Evolutionary conservation across 208 protist genomes (phyloP).

Genomic region (Herpetomonas tarakana): DNA sequence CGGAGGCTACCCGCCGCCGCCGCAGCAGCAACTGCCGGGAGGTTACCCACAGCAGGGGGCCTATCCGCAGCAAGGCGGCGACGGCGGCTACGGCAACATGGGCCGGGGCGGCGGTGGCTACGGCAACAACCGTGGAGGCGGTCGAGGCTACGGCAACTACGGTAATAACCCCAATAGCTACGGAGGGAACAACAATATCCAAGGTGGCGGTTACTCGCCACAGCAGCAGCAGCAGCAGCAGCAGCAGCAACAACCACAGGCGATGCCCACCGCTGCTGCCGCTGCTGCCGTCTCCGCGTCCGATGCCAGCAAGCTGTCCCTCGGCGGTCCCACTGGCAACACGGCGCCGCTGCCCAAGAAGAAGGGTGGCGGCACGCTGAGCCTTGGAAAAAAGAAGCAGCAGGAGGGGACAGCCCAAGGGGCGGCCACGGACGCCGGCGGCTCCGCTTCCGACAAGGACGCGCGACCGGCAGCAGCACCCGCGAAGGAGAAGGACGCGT

Average conservation of each 20-base stretch:
- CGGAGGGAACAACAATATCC: conserved; percentile 8
- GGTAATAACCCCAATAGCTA: not conserved
- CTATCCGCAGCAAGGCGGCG: not conserved
- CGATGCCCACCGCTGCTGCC: conserved; percentile 5
- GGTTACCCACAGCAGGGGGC: conserved; percentile 5
- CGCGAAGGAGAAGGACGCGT: conserved; percentile 14
- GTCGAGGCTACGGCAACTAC: conserved; percentile 10
- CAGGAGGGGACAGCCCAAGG: conserved; percentile 25
- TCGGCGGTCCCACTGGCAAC: conserved; percentile 35
- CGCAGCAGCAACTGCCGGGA: conserved; percentile 8
- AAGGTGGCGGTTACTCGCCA: conserved; percentile 4
- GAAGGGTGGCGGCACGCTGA: conserved; percentile 66
- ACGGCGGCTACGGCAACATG: conserved; percentile 12
- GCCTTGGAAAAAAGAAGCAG: conserved; percentile 70
- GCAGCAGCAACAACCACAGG: conserved; percentile 9
- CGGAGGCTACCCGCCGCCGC: conserved; percentile 9
- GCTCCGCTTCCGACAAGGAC: conserved; percentile 1
- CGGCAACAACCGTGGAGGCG: conserved; percentile 3
- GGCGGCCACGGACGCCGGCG: conserved; percentile 13
- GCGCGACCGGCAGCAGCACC: no score
- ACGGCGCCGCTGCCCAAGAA: conserved; percentile 46
- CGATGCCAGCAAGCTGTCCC: conserved; percentile 52
- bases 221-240: conserved; percentile 1
- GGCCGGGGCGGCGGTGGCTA: conserved; percentile 11
- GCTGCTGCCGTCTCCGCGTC: conserved; percentile 11